Evolutionary conservation across 345 rosid species (phyloP), one percentile per base, ranked within the genome.

Genomic region (Triadica sebifera): DNA sequence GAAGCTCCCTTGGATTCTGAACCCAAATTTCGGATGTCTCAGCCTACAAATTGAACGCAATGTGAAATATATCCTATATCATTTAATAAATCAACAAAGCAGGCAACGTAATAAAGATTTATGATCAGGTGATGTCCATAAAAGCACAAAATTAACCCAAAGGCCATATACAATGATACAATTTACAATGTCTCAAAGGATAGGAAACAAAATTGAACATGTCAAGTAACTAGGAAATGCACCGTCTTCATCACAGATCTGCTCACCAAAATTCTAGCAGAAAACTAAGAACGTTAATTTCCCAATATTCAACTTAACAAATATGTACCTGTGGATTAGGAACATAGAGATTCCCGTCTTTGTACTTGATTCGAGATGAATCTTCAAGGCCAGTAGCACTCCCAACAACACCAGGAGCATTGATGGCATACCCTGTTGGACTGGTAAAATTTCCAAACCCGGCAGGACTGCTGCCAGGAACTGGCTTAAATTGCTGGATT

Each of bases 21-120:
- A 92, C 84, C 98, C 98, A 94, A 24, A 94, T 86, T 80, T 94
- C 98, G 12, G 98, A 91, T 56, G 94, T 71, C 83, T 90, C 98
- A 1, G 92, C 91, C 98, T 94, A 88, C 72, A 59, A 57, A 64
- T 13, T n/a, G 56, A 17, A 41, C n/a, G 59, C 45, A 60, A 69
- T 15, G 43, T 59, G 9, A 71, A 15, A 19, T 38, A 19, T 6
- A 8, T 6, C 0, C n/a, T 12, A 13, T 16, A 29, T n/a, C 5
- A 46, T 12, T 34, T 6, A 0, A 37, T 41, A 55, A 45, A 47
- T 16, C 46, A 56, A 12, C 11, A 5, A 56, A 11, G 3, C 12
- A n/a, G 38, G 59, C n/a, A 46, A 2, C 6, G 10, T 0, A 4
- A 1, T 7, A 10, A 12, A 6, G 34, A 57, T 9, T 11, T 19